These are phyloP conservation scores for Eucalyptus caleyi DNA, from an alignment of 345 rosid species.

Conservation along the genomic window DNA sequence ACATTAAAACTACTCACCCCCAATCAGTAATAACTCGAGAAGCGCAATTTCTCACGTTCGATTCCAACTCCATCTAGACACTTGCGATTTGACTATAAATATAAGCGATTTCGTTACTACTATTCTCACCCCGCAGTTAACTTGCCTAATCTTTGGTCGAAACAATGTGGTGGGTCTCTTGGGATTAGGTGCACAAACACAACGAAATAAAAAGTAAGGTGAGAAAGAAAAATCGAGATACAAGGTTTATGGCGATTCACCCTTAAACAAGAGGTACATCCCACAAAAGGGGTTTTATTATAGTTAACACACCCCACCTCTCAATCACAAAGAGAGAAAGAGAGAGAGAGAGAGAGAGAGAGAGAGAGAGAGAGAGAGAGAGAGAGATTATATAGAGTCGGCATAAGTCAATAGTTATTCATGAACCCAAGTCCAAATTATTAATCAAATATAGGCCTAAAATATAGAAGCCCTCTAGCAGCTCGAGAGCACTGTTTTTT, in stretches of 20 bases:
- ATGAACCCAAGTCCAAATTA: neutral
- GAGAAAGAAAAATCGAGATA: neutral
- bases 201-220: no score
- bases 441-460: neutral
- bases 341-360: no score
- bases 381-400: no score
- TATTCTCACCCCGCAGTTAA: neutral
- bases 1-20: neutral
- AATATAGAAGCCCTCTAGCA: no score
- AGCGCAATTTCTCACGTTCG: neutral
- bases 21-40: neutral
- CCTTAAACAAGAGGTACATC: neutral
- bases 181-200: neutral
- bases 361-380: no score
- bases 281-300: rapidly evolving
- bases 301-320: no score
- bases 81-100: neutral
- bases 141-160: neutral
- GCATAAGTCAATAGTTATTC: neutral
- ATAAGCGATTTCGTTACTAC: no score
- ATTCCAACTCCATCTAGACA: rapidly evolving
- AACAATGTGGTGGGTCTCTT: neutral
- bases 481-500: rapidly evolving
- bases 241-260: neutral
- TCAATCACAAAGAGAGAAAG: no score